Evolutionary conservation across 2,329 filamentous ascomycete genomes (phyloP).

Genomic region (Paecilomyces fulvus): DNA sequence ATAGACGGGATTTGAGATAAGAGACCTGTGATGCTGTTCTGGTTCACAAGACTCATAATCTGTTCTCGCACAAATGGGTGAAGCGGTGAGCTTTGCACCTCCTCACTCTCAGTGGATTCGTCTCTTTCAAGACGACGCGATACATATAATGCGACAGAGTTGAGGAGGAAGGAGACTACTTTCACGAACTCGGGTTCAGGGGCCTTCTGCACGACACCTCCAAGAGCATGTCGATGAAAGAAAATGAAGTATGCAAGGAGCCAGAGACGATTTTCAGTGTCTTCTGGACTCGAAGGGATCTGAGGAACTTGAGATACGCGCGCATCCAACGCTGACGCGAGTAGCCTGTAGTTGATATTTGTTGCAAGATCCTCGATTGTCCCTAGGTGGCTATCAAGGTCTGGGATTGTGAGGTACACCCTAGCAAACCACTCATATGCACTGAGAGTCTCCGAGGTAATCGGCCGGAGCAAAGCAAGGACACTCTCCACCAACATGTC

Average conservation of each 20-base stretch:
- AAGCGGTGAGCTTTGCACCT: constrained; percentile 22
- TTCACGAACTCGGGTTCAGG: constrained; percentile 48
- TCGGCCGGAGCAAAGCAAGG: constrained; percentile 34
- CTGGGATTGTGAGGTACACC: constrained; percentile 39
- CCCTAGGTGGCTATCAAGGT: constrained; percentile 29
- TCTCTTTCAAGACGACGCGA: constrained; percentile 41
- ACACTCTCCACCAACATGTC: constrained; percentile 24
- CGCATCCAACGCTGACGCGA: constrained; percentile 31
- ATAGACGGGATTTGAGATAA: constrained; percentile 38
- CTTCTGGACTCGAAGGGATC: constrained; percentile 21
- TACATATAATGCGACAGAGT: constrained; percentile 48
- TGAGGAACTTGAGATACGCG: constrained; percentile 17
- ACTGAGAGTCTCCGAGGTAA: constrained; percentile 35
- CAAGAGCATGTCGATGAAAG: constrained; percentile 44
- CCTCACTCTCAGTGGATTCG: constrained; percentile 19
- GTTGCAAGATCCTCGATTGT: constrained; percentile 36
- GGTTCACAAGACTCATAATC: constrained; percentile 63
- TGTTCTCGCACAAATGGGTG: constrained; percentile 55
- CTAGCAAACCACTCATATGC: constrained; percentile 39
- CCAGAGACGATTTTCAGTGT: constrained; percentile 42
- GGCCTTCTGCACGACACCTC: constrained; percentile 27
- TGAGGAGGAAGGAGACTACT: constrained; percentile 48
- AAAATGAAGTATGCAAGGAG: constrained; percentile 53
- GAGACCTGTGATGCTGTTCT: constrained; percentile 61
- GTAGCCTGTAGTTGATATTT: constrained; percentile 43